Percentiles rank a stretch among this genome's conserved stretches.
These are phyloP conservation scores for Collybiopsis confluens DNA, from an alignment of 768 basidiomycete species.

Conservation along the genomic window DNA sequence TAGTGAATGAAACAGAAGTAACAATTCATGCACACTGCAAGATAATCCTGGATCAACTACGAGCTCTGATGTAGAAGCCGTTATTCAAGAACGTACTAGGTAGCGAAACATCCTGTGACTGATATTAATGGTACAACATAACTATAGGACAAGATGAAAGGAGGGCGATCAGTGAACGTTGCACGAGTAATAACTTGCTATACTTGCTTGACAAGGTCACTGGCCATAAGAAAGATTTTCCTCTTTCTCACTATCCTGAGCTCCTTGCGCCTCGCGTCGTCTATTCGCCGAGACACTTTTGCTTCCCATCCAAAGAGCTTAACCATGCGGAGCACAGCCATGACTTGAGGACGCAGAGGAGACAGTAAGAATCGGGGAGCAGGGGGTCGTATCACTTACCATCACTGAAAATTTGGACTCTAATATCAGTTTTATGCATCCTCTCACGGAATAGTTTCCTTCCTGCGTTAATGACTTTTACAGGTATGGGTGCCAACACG, in stretches of 20 bases:
- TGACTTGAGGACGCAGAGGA: conserved; percentile 27
- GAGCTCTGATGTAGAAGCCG: background rate
- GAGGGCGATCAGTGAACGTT: no score
- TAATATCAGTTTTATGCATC: conserved; percentile 41
- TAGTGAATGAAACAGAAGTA: background rate
- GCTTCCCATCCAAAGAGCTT: conserved; percentile 51
- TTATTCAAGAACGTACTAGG: conserved; percentile 34
- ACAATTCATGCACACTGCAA: background rate
- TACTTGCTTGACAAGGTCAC: conserved; percentile 29
- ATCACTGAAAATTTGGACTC: conserved; percentile 41
- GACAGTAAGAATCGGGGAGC: no score
- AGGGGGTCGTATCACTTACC: conserved; percentile 19
- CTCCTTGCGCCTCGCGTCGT: conserved; percentile 42
- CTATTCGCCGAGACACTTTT: conserved; percentile 33
- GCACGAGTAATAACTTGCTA: no score
- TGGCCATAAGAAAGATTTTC: conserved; percentile 32
- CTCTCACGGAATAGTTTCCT: conserved; percentile 27
- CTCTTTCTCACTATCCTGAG: conserved; percentile 34
- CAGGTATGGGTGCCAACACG: conserved; percentile 37
- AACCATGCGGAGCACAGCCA: conserved; percentile 39
- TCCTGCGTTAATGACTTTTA: conserved; percentile 30
- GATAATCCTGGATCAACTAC: background rate
- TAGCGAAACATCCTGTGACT: conserved; percentile 42
- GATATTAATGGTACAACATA: conserved; percentile 41
- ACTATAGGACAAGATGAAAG: conserved; percentile 18